These are phyloP conservation scores for Albugo laibachii DNA, from an alignment of 352 stramenopile species.

Conservation along the genomic window DNA sequence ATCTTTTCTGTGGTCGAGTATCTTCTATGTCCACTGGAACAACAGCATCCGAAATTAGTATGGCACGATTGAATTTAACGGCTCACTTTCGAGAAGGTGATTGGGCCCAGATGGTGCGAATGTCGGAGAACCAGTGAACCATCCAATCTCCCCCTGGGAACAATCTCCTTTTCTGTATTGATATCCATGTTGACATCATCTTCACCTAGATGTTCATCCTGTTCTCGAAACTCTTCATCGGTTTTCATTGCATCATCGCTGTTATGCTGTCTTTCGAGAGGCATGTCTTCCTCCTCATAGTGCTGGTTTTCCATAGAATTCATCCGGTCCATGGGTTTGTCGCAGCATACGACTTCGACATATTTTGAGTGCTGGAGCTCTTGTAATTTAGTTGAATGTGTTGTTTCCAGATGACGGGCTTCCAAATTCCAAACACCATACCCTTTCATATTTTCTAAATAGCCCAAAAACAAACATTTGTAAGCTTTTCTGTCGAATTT, in stretches of 20 bases:
- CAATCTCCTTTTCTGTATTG: neutral
- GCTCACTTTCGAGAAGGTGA: no score
- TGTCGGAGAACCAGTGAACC: no score
- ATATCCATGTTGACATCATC: neutral
- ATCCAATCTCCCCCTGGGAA: neutral
- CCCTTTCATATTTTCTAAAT: constrained; percentile 7
- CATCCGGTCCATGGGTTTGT: no score
- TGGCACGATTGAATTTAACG: no score
- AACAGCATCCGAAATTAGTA: no score
- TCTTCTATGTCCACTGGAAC: no score
- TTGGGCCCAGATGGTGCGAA: no score
- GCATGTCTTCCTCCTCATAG: neutral
- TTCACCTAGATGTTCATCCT: neutral
- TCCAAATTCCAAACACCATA: constrained; percentile 7
- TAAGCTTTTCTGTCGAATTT: constrained; percentile 10
- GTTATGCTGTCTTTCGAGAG: neutral
- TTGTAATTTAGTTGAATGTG: neutral
- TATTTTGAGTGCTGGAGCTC: neutral
- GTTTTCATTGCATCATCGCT: neutral
- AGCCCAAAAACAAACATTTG: constrained; percentile 11
- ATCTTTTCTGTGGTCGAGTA: no score
- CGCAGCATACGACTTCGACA: neutral
- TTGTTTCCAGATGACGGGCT: neutral
- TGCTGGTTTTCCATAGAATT: no score
- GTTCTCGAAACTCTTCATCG: neutral